Conservation (phyloP, 1,284 basidiomycete genomes). For the Cryptococcus floricola region DNA sequence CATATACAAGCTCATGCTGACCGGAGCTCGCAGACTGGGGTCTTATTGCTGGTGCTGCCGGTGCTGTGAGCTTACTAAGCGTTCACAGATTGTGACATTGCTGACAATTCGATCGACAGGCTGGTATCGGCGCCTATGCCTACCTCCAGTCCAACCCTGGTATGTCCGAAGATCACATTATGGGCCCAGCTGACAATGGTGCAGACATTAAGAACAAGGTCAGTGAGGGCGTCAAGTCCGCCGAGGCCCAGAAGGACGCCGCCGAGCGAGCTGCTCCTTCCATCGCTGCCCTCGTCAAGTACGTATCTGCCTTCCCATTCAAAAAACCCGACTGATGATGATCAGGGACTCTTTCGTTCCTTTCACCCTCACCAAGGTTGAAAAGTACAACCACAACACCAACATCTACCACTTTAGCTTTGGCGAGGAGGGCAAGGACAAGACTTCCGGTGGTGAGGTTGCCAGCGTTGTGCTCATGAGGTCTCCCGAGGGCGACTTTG, state of each 20-base stretch:
- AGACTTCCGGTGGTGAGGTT: constrained; percentile 63
- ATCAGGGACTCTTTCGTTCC: constrained; percentile 43
- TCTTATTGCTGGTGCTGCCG: constrained; percentile 32
- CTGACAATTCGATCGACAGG: constrained; percentile 10
- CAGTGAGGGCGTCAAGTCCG: constrained; percentile 8
- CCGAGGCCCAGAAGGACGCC: constrained; percentile 27
- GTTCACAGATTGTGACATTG: not conserved
- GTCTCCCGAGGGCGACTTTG: constrained; percentile 49
- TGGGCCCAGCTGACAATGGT: not conserved
- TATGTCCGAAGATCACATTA: not conserved
- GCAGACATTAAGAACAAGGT: constrained; percentile 21
- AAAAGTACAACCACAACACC: constrained; percentile 90
- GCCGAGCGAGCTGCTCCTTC: constrained; percentile 18
- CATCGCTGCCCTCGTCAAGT: constrained; percentile 35
- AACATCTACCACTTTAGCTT: constrained; percentile 80
- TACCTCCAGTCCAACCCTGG: constrained; percentile 34
- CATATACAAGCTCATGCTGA: not conserved
- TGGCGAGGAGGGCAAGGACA: constrained; percentile 60
- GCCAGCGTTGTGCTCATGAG: constrained; percentile 57
- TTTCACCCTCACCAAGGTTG: constrained; percentile 74
- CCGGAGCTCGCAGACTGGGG: constrained; percentile 25
- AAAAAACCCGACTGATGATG: not conserved
- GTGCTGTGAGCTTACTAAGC: constrained; percentile 23
- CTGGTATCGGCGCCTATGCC: constrained; percentile 39
- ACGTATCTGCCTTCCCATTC: constrained; percentile 5